Base-by-base conservation (phyloP, 1,284 basidiomycete species). In the Rhodotorula glutinis region DNA sequence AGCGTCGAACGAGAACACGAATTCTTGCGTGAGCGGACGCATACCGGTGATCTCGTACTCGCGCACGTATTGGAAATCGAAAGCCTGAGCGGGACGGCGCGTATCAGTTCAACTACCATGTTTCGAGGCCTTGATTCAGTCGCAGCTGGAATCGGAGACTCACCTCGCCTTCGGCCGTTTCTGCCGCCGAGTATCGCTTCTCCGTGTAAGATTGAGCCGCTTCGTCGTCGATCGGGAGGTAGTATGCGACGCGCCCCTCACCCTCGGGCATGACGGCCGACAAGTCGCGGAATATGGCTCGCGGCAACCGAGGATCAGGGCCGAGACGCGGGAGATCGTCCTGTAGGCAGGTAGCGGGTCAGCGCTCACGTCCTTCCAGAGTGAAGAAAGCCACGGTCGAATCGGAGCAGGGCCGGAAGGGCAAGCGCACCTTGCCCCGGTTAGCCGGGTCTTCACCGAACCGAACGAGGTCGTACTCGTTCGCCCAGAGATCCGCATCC, bases 201-300 rank as follows among this genome's bases (percentile, higher is more conserved):
- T 63, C 44, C 27, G 61, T 57, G 40, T 72, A 85, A 62, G 79
- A 79, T n/a, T 82, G 65, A 0, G 88, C 87, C 13, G 83, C 80
- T 33, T 87, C 87, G 74, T 92, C 90, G 63, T 91, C 87, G 74
- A 85, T 83, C 1, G 91, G 89, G 19, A 94, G 83, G 75, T 92
- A 94, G 78, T 90, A 94, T n/a, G 90, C 87, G 65, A 95, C 80
- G 82, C 92, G 89, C 60, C 90, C 88, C 2, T 89, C 87, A 44
- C 90, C 89, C 60, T 90, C 88, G 4, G 89, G 87, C 23, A 78
- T 69, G 76, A 88, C 86, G 84, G 91, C 88, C 0, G 92, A 91
- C 49, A 68, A 56, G 56, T 68, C 66, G 46, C 91, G 86, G 60
- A 95, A 81, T 67, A 95, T 86, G 17, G 91, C 91, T 75, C 89